A percentile compares a stretch with the other conserved stretches of the same genome.
phyloP scores from a whole-genome alignment of 164 flowering plant species.

The Macadamia tetraphylla region DNA sequence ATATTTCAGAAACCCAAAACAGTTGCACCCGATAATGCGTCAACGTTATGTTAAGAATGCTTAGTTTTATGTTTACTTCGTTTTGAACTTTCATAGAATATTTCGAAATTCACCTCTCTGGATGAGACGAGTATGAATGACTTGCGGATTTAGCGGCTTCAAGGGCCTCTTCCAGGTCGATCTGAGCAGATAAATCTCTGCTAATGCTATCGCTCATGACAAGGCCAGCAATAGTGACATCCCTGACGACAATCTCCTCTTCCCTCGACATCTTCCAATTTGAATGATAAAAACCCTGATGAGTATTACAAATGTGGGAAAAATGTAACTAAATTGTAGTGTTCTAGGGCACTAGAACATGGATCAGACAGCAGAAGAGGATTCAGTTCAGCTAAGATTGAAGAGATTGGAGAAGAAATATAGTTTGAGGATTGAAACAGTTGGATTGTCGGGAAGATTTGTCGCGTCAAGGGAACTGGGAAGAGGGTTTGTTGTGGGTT shows the following conservation, averaged over 20 bases:
- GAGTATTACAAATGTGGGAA: background rate
- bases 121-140: constrained; percentile 87
- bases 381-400: background rate
- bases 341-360: background rate
- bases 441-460: background rate
- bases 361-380: background rate
- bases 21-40: no score
- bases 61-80: no score
- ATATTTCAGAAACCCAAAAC: no score
- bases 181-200: constrained; percentile 60
- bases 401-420: background rate
- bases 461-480: background rate
- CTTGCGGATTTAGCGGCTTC: constrained; percentile 69
- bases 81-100: background rate
- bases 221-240: constrained; percentile 75
- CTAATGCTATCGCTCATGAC: constrained; percentile 72
- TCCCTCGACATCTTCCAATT: constrained; percentile 54
- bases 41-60: no score
- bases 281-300: constrained; percentile 5
- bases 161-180: constrained; percentile 84
- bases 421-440: background rate
- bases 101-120: constrained; percentile 52
- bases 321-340: background rate
- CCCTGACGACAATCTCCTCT: constrained; percentile 71
- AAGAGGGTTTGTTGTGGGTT: constrained; percentile 8